These are phyloP conservation scores for Neospermospora avenae DNA, from an alignment of 2,329 filamentous ascomycete genomes.

Conservation along the genomic window DNA sequence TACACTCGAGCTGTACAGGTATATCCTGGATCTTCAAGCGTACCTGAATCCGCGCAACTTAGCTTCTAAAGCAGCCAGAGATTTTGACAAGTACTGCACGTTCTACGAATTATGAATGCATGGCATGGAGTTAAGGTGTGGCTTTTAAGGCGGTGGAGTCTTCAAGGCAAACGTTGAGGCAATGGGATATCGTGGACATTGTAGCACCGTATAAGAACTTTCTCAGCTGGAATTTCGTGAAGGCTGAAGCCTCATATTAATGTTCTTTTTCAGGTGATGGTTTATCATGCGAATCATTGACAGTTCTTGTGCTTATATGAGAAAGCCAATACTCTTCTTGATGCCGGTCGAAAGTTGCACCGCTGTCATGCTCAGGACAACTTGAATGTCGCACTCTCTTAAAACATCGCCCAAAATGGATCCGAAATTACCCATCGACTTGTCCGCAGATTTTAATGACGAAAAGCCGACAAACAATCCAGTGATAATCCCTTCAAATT, in stretches of 20 bases:
- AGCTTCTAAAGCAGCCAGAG: neutral
- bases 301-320: neutral
- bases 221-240: neutral
- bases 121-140: constrained; percentile 1
- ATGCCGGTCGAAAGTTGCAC: neutral
- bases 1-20: neutral
- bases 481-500: too few relatives aligned
- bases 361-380: too few relatives aligned
- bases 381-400: too few relatives aligned
- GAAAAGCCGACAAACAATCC: too few relatives aligned
- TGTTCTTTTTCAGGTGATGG: neutral
- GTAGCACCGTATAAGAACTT: neutral
- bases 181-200: neutral
- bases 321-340: neutral
- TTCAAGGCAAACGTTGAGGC: neutral
- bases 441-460: too few relatives aligned
- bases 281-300: neutral
- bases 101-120: neutral
- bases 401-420: too few relatives aligned
- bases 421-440: too few relatives aligned
- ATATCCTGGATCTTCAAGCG: neutral
- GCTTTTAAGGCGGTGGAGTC: neutral
- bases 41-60: neutral
- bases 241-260: neutral
- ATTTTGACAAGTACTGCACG: neutral